These are phyloP conservation scores for Tuber indicum DNA, from an alignment of 495 filamentous ascomycete genomes.

Conservation along the genomic window DNA sequence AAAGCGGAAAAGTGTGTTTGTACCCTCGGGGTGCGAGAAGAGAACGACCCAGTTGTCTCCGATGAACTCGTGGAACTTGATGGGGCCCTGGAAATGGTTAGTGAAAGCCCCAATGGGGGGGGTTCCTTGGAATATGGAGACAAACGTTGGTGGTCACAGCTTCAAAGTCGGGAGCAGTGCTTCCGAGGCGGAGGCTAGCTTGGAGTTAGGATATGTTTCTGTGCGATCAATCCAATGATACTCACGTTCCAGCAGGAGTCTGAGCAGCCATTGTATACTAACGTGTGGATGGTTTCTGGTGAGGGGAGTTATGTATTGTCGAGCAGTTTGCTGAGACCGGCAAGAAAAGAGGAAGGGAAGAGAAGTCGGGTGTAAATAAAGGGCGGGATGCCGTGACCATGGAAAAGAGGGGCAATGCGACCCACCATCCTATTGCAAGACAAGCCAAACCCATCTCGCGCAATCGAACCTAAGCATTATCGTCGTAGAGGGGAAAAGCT, in stretches of 20 bases:
- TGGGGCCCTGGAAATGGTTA: conserved; percentile 53
- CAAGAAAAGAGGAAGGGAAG: background rate
- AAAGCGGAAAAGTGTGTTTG: conserved; percentile 42
- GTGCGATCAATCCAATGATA: background rate
- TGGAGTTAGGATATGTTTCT: background rate
- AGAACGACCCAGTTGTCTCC: conserved; percentile 90
- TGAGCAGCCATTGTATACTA: background rate
- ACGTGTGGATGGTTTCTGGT: background rate
- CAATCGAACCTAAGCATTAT: background rate
- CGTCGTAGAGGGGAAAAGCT: background rate
- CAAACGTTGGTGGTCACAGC: conserved; percentile 69
- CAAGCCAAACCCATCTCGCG: background rate
- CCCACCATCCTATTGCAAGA: background rate
- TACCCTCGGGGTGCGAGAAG: conserved; percentile 86
- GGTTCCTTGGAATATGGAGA: background rate
- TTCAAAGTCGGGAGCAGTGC: conserved; percentile 85
- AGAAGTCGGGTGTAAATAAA: background rate
- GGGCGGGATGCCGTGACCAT: background rate
- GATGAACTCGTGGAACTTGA: conserved; percentile 96
- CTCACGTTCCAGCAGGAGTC: background rate
- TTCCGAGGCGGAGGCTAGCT: conserved; percentile 69
- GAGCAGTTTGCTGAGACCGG: background rate
- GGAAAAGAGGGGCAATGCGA: background rate
- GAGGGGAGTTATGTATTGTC: background rate
- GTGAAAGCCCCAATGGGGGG: background rate